Evolutionary conservation across 2,329 filamentous ascomycete species (phyloP), one percentile per base, ranked within the genome.

Genomic region (Zymoseptoria tritici): DNA sequence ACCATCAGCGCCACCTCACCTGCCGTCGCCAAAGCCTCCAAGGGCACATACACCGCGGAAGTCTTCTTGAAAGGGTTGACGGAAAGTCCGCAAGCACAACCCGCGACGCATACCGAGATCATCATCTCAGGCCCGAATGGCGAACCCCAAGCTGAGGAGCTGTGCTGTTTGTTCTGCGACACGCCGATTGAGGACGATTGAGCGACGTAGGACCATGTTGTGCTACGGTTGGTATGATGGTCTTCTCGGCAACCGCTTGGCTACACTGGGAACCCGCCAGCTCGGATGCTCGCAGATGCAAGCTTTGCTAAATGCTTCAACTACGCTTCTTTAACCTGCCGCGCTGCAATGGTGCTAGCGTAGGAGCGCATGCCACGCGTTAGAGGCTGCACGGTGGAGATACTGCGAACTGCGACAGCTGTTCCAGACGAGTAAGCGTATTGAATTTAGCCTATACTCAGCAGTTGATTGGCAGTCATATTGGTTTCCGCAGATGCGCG

Each of bases 131-230:
- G 67, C 51, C 60, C 61, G 22, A 57, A 63, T 16, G 67, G 62
- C 19, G 61, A 67, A 55, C 57, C 58, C 59, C 57, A 65, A 20
- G 60, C 64, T 21, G 60, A 67, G 60, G 57, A 64, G 19, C 60
- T 73, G 42, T 54, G 60, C n/a, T 74, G 72, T 57, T 58, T 74
- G 22, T 60, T 68, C 24, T 72, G 71, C 61, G 59, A 56, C 8
- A 59, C 59, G 46, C 56, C 62, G 20, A 60, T 72, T 54, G 63
- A 64, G 52, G 61, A 63, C 52, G 61, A 65, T 53, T 65, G 60
- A 65, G 26, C 26, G 26, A 29, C 26, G 4, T 29, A 8, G 8
- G 26, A 29, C 26, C 26, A 9, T 9, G 26, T 29, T 9, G 6
- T 29, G 26, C 26, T 9, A 7, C 5, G 36, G 11, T 29, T 31